Conservation (phyloP, 2,329 filamentous ascomycete species). For the Shiraia bambusicola region DNA sequence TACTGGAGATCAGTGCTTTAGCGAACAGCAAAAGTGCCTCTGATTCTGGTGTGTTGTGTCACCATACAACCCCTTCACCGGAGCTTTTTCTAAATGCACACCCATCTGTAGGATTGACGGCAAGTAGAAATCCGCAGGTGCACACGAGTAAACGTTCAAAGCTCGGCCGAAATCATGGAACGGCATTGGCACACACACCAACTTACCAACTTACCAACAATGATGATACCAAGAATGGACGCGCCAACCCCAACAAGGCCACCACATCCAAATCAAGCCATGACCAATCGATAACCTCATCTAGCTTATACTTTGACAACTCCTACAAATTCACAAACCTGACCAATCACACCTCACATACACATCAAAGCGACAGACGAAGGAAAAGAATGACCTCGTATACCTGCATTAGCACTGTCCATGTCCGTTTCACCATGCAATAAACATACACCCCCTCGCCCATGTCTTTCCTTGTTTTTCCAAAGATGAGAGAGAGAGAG, state of each 20-base stretch:
- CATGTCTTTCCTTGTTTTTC: background rate
- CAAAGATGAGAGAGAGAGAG: too few relatives aligned
- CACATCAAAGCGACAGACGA: background rate
- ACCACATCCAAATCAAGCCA: too few relatives aligned
- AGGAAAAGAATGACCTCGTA: background rate
- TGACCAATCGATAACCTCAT: too few relatives aligned
- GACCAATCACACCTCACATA: background rate
- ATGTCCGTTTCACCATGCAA: constrained; percentile 1
- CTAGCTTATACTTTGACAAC: too few relatives aligned
- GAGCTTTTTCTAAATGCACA: background rate
- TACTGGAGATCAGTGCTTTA: constrained; percentile 1
- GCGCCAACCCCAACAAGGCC: too few relatives aligned
- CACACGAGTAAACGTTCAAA: too few relatives aligned
- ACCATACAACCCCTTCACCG: background rate
- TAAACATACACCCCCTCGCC: background rate
- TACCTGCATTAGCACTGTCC: constrained; percentile 1
- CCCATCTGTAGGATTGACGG: background rate
- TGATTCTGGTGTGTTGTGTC: constrained; percentile 1
- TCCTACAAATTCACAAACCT: constrained; percentile 5
- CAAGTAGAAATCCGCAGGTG: background rate
- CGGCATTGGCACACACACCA: too few relatives aligned
- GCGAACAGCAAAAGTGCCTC: background rate
- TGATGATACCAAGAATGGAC: too few relatives aligned
- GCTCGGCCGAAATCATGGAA: background rate
- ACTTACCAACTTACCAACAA: too few relatives aligned